These are phyloP conservation scores for Nyctanthes arbortristis DNA, from an alignment of 257 asterid species.

Conservation along the genomic window DNA sequence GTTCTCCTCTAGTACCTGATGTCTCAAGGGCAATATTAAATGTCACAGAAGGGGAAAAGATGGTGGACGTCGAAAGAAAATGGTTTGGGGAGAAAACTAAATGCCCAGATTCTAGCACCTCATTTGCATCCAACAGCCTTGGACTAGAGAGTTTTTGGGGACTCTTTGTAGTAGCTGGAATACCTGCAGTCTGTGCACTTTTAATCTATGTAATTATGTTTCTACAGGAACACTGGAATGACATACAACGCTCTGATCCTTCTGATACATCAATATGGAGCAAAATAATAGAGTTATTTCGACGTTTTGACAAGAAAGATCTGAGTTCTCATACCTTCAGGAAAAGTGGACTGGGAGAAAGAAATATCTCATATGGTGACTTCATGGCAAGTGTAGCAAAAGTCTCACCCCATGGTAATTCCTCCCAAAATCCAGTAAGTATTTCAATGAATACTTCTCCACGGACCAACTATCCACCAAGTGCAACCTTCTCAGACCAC, in stretches of 20 bases:
- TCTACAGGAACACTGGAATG: conserved; percentile 15
- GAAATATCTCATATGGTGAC: neutral
- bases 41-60: neutral
- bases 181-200: conserved; percentile 23
- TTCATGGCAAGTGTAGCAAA: neutral
- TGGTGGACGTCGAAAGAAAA: neutral
- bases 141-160: conserved; percentile 26
- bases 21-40: conserved; percentile 16
- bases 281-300: neutral
- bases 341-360: conserved; percentile 14
- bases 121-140: conserved; percentile 25
- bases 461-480: conserved; percentile 28
- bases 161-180: neutral
- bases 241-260: neutral
- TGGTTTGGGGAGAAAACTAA: conserved; percentile 2
- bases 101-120: conserved; percentile 1
- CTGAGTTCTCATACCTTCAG: conserved; percentile 23
- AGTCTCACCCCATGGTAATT: conserved; percentile 5
- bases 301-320: conserved; percentile 26
- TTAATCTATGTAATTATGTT: conserved; percentile 13
- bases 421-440: conserved; percentile 28
- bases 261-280: neutral
- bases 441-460: conserved; percentile 20
- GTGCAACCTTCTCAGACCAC: conserved; percentile 35
- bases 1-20: conserved; percentile 23